These are phyloP conservation scores for Colletotrichum lentis DNA, from an alignment of 2,329 filamentous ascomycete species.

Conservation along the genomic window DNA sequence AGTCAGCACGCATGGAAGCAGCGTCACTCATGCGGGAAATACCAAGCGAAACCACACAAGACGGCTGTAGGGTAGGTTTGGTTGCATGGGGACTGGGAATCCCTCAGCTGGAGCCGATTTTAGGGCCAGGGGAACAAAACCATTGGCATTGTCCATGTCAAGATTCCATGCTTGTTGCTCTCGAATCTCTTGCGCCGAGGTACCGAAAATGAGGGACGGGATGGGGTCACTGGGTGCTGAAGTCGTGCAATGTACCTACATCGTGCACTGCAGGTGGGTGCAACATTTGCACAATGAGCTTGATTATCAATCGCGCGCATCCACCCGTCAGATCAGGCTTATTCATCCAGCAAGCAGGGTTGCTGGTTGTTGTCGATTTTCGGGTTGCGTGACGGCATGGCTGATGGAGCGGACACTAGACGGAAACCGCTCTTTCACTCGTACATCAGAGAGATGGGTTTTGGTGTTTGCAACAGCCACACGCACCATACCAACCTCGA, in stretches of 20 bases:
- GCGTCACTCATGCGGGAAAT: too few relatives aligned
- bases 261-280: neutral
- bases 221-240: neutral
- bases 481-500: constrained; percentile 1
- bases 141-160: neutral
- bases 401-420: neutral
- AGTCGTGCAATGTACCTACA: too few relatives aligned
- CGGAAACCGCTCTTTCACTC: constrained; percentile 2
- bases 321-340: neutral
- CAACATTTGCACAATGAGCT: neutral
- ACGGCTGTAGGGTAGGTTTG: neutral
- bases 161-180: neutral
- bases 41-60: neutral
- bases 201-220: constrained; percentile 25
- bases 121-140: constrained; percentile 6
- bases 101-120: constrained; percentile 17
- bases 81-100: constrained; percentile 20
- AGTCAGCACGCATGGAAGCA: neutral
- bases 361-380: constrained; percentile 5
- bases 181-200: constrained; percentile 30
- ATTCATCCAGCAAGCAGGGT: constrained; percentile 17
- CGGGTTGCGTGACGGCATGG: neutral
- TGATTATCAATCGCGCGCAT: constrained; percentile 34
- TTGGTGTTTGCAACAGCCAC: neutral
- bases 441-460: constrained; percentile 9